phyloP scores from a whole-genome alignment of 2,329 filamentous ascomycete genomes.

The Cladosporium sp. region DNA sequence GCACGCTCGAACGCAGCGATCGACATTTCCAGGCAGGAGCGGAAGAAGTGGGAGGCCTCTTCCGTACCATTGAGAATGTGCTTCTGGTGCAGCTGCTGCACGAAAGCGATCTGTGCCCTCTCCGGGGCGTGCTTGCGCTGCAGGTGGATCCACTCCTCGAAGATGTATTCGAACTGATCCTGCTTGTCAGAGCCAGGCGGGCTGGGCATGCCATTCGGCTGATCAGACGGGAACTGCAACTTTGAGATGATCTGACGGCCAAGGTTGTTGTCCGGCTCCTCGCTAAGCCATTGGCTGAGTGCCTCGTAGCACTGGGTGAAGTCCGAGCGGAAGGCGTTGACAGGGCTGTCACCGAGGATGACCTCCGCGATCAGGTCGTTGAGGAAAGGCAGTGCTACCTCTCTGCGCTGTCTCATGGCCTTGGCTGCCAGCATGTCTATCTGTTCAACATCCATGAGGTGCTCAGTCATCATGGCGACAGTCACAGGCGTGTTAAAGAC shows the following conservation, averaged over 20 bases:
- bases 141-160: slow-evolving; percentile 89
- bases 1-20: slow-evolving; percentile 72
- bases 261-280: slow-evolving; percentile 60
- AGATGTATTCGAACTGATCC: slow-evolving; percentile 89
- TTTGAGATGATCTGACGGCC: slow-evolving; percentile 67
- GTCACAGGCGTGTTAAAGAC: slow-evolving; percentile 58
- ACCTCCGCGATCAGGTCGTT: slow-evolving; percentile 71
- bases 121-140: slow-evolving; percentile 71
- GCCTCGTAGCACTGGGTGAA: slow-evolving; percentile 77
- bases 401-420: slow-evolving; percentile 64
- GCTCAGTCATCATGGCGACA: slow-evolving; percentile 53
- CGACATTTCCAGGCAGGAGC: slow-evolving; percentile 72
- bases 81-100: slow-evolving; percentile 73
- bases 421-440: slow-evolving; percentile 62
- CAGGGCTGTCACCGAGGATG: slow-evolving; percentile 69
- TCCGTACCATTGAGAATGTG: slow-evolving; percentile 68
- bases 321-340: slow-evolving; percentile 69
- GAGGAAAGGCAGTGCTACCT: slow-evolving; percentile 71
- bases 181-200: slow-evolving; percentile 56
- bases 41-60: slow-evolving; percentile 72
- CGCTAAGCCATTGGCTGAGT: slow-evolving; percentile 72
- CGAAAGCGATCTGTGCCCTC: slow-evolving; percentile 66
- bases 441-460: slow-evolving; percentile 54
- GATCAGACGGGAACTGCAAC: slow-evolving; percentile 49
- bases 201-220: slow-evolving; percentile 52